Evolutionary conservation across 1,139 yeast genomes (phyloP).

Genomic region (Geotrichum klebahnii): DNA sequence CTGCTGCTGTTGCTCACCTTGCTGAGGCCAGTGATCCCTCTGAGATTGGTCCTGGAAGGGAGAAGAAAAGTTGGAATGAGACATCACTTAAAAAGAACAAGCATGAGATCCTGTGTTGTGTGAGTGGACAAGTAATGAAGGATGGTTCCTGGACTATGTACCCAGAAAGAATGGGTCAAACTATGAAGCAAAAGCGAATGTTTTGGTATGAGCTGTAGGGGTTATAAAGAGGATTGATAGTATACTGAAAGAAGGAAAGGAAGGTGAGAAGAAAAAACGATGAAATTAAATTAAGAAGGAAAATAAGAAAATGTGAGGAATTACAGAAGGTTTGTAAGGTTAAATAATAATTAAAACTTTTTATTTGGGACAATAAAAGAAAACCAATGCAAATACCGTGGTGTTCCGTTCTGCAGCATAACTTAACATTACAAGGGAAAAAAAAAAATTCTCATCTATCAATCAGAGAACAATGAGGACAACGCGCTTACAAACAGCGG

Average conservation of each 20-base stretch:
- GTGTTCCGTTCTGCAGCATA: too few species aligned
- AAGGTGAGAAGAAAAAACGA: background rate
- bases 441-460: too few species aligned
- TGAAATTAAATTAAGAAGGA: background rate
- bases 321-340: too few species aligned
- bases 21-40: background rate
- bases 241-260: background rate
- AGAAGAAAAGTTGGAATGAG: background rate
- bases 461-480: too few species aligned
- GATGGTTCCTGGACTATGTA: too few species aligned
- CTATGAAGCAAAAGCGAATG: background rate
- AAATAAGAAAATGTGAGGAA: slow-evolving; percentile 3
- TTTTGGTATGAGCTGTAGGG: background rate
- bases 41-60: slow-evolving; percentile 1
- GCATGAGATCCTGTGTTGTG: too few species aligned
- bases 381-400: too few species aligned
- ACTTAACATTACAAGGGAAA: too few species aligned
- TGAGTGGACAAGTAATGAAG: too few species aligned
- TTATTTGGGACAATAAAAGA: too few species aligned
- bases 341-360: too few species aligned
- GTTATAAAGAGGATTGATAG: slow-evolving; percentile 1
- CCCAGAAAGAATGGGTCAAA: background rate
- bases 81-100: background rate
- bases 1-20: background rate
- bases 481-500: too few species aligned